phyloP scores from a whole-genome alignment of 176 grass and related monocot species.

The Phoenix roebelenii region DNA sequence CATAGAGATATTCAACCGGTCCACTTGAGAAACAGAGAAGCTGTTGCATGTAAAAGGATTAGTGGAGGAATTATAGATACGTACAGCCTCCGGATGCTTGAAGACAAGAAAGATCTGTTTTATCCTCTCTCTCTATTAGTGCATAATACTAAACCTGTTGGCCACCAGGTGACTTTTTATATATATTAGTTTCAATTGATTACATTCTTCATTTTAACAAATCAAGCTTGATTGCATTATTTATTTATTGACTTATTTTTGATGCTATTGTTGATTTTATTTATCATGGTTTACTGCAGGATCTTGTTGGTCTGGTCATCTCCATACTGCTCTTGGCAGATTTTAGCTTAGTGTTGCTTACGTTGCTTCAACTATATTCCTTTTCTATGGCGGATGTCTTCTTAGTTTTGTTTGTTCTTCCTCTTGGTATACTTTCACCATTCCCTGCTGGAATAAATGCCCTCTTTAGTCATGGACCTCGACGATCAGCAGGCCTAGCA shows the following conservation, averaged over 20 bases:
- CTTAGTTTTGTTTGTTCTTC: constrained; percentile 95
- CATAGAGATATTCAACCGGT: constrained; percentile 41
- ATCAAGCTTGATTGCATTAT: background rate
- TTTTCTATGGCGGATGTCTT: constrained; percentile 87
- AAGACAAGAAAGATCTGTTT: constrained; percentile 78
- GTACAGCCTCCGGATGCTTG: constrained; percentile 61
- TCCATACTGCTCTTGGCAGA: constrained; percentile 88
- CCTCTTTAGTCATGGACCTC: constrained; percentile 97
- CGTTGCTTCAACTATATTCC: constrained; percentile 93
- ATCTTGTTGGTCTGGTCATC: constrained; percentile 96
- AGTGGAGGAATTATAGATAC: constrained; percentile 62
- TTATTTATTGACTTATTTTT: constrained; percentile 14
- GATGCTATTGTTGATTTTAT: constrained; percentile 16
- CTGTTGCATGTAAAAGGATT: constrained; percentile 66
- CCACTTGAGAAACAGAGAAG: constrained; percentile 41
- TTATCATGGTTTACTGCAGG: constrained; percentile 51
- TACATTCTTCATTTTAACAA: background rate
- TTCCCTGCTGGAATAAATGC: constrained; percentile 99
- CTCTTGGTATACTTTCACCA: constrained; percentile 91
- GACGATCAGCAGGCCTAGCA: constrained; percentile 85
- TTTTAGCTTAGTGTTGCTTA: constrained; percentile 96
- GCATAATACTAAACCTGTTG: constrained; percentile 91
- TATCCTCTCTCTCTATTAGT: constrained; percentile 95
- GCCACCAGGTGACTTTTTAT: constrained; percentile 60
- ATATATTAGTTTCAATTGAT: constrained; percentile 11